Evolutionary conservation across 2,329 filamentous ascomycete species (phyloP), one percentile per base, ranked within the genome.

Genomic region (Xylariaceae sp.): DNA sequence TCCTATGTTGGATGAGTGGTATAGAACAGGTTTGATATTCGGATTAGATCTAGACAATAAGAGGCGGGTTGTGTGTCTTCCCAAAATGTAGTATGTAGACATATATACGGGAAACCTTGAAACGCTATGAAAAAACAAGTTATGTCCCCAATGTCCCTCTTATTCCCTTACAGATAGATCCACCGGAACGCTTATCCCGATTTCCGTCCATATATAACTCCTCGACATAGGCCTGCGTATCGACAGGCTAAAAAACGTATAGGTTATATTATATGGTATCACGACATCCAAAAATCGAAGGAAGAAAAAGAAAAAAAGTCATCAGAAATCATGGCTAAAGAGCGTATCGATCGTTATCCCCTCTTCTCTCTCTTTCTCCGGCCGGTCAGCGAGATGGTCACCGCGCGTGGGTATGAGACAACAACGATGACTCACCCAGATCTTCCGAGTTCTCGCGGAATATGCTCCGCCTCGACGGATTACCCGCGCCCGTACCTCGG

Each of bases 371-470:
- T 23, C 34, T 3, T 24, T 24, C 8, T 24, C 8, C 12, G 21
- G 3, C 16, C 11, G 12, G 16, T 19, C 12, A 17, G 6, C 28
- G 6, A 14, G 9, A 28, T 16, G 16, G 28, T 63, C 41, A 62
- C 29, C 55, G 41, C 33, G 48, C 51, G 36, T 58, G 29, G 3
- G 52, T 23, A 9, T 43, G 31, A 2, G 31, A 9, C 19, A n/a
- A n/a, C 28, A 12, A 7, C 6, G 52, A 51, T 21, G 33, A 43
- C 16, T 57, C 63, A 1, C 63, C 64, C 14, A 71, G 19, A 31
- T 67, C 68, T 6, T 64, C 64, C 31, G 57, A 44, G 48, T 60
- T 56, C 56, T 71, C 69, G 14, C 41, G 62, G 60, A 71, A 71
- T 5, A 67, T 37, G 56, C 69, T 71, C 6, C 40, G 45, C 21